phyloP scores from a whole-genome alignment of 2,329 filamentous ascomycete species.

The Exophiala sp. region DNA sequence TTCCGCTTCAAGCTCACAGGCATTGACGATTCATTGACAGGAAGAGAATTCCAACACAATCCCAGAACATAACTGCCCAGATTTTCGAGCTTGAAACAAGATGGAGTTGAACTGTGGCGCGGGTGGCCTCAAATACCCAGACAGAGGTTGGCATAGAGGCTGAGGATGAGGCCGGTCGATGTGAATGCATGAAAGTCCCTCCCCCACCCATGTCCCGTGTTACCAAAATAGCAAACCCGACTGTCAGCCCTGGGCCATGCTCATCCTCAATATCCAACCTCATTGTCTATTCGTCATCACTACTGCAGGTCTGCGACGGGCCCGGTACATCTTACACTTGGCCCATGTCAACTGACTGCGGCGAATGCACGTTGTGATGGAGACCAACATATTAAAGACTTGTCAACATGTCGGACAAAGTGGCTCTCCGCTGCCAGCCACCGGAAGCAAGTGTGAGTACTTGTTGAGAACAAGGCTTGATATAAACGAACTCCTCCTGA shows the following conservation, averaged over 20 bases:
- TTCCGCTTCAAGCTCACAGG: not conserved
- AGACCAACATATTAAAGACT: not conserved
- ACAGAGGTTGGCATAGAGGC: not conserved
- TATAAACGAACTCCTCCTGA: not conserved
- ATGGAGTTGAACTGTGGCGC: not conserved
- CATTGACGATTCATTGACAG: not conserved
- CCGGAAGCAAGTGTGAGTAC: not conserved
- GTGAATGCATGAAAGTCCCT: not conserved
- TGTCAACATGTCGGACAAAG: not conserved
- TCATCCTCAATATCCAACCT: not conserved
- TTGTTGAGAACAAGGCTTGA: not conserved
- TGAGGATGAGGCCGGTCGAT: not conserved
- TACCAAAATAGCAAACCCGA: conserved; percentile 1
- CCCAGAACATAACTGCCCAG: not conserved
- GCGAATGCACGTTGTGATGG: not conserved
- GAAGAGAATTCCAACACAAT: too few relatives aligned
- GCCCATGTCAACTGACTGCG: not conserved
- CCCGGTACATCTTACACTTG: not conserved
- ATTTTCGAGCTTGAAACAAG: not conserved
- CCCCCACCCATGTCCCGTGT: not conserved
- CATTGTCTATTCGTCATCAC: not conserved
- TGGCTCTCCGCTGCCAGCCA: not conserved
- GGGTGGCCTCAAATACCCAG: not conserved
- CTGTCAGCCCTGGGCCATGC: not conserved
- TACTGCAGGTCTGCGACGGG: not conserved